These are phyloP conservation scores for Ceratobasidium sp. DNA, from an alignment of 1,284 basidiomycete genomes.

Conservation along the genomic window DNA sequence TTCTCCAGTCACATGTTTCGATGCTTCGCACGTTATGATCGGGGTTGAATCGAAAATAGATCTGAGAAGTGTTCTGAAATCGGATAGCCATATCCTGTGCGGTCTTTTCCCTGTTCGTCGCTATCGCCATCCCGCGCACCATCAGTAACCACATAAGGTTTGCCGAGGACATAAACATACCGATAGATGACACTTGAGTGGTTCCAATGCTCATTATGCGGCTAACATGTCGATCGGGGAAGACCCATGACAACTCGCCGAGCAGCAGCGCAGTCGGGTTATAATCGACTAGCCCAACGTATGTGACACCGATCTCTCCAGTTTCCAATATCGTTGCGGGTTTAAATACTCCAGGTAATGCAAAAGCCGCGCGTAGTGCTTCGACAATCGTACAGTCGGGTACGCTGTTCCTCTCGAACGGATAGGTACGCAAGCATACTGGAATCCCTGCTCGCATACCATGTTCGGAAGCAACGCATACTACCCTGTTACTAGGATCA, in stretches of 20 bases:
- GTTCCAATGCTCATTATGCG: slow-evolving; percentile 18
- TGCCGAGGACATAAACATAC: background rate
- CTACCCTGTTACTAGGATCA: background rate
- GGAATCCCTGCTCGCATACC: background rate
- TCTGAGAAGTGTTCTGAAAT: background rate
- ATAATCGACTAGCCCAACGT: slow-evolving; percentile 13
- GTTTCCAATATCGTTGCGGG: slow-evolving; percentile 3
- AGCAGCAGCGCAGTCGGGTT: slow-evolving; percentile 19
- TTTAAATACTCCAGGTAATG: slow-evolving; percentile 10
- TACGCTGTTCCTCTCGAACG: background rate
- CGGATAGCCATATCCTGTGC: background rate
- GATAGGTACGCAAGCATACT: slow-evolving; percentile 16
- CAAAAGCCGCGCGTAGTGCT: slow-evolving; percentile 12
- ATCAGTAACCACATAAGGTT: background rate
- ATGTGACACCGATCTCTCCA: background rate
- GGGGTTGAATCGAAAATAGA: slow-evolving; percentile 20
- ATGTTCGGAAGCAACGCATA: slow-evolving; percentile 5
- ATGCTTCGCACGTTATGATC: slow-evolving; percentile 10
- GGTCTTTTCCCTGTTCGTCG: background rate
- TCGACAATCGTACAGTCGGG: slow-evolving; percentile 27
- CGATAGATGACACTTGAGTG: background rate
- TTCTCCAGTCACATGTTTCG: slow-evolving; percentile 5
- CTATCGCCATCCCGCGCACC: background rate
- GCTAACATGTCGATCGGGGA: background rate
- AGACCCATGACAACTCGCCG: background rate